Percentiles rank a stretch among this genome's conserved stretches.
Conservation (phyloP, 2,329 filamentous ascomycete species). For the Fonsecaea monophora region DNA sequence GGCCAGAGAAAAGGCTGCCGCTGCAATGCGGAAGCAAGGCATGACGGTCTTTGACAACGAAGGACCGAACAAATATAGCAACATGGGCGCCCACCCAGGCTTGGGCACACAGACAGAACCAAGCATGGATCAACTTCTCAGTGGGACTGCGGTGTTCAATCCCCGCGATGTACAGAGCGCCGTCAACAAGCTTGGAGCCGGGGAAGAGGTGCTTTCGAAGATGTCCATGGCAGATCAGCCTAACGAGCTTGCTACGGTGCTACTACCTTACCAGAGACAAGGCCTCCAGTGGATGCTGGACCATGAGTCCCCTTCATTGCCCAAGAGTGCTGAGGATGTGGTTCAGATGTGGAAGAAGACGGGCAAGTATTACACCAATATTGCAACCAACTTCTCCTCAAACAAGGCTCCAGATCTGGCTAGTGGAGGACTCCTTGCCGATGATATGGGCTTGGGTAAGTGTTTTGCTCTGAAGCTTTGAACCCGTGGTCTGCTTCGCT, state of each 20-base stretch:
- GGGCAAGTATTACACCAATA: constrained; percentile 63
- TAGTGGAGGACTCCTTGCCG: constrained; percentile 83
- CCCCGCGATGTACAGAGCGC: constrained; percentile 69
- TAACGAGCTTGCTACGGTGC: constrained; percentile 64
- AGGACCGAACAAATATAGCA: constrained; percentile 45
- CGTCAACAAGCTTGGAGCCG: constrained; percentile 72
- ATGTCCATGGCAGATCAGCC: constrained; percentile 78
- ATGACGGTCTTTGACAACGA: constrained; percentile 32
- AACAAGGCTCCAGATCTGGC: constrained; percentile 66
- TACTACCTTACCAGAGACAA: constrained; percentile 80
- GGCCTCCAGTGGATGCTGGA: constrained; percentile 81
- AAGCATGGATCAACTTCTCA: constrained; percentile 69
- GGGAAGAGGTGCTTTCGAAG: constrained; percentile 71
- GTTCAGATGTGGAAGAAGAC: constrained; percentile 79
- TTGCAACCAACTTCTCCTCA: constrained; percentile 74
- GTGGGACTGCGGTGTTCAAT: constrained; percentile 60
- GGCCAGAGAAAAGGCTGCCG: constrained; percentile 40
- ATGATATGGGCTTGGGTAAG: constrained; percentile 93
- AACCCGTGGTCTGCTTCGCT: background rate
- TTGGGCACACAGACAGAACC: constrained; percentile 28
- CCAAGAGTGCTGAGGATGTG: constrained; percentile 65
- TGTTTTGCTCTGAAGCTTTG: background rate
- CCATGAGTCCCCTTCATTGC: constrained; percentile 74
- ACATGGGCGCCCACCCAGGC: constrained; percentile 42
- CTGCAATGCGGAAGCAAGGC: constrained; percentile 33